Evolutionary conservation across 345 rosid genomes (phyloP), one percentile per base, ranked within the genome.

Genomic region (Syzygium aqueum): DNA sequence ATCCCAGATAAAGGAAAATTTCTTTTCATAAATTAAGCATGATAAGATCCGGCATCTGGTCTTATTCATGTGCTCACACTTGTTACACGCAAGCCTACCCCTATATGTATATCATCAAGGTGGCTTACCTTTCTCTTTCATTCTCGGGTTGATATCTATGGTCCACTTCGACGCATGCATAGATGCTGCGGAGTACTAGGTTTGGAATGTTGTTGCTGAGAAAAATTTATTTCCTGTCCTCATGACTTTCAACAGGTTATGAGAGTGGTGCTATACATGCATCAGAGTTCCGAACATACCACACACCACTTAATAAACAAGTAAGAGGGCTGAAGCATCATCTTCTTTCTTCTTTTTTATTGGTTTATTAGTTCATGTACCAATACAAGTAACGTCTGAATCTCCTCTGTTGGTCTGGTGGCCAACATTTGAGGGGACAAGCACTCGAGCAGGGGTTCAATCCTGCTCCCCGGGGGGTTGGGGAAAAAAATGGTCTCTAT

Each of bases 221-320:
- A 33, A 30, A 33, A 30, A 28, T 7, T 9, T 30, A 33, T 67
- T 67, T 33, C 80, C 80, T 73, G 80, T 73, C 13, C 78, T 73
- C 19, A 46, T 73, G 80, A 73, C 80, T 19, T 33, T 73, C 49
- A 33, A 7, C 93, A 97, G 99, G 96, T 78, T 96, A 94, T 85
- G 95, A 94, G 90, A 93, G 89, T 88, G 97, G 98, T 87, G 93
- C 95, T 85, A 94, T 97, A 87, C 95, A 77, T 54, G 99, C 99
- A 85, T 95, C 99, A 73, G 96, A 95, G 91, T 96, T 95, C 90
- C 99, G 99, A 86, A 96, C 99, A 27, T 97, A 95, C 91, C 99
- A 95, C 86, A 96, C 94, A 37, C 99, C 99, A 65, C 96, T 97
- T 50, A 95, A 95, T 92, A 90, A 92, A 91, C 99, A 97, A 93